Conservation (phyloP, 306 rosid species). For the Cyamopsis tetragonoloba region DNA sequence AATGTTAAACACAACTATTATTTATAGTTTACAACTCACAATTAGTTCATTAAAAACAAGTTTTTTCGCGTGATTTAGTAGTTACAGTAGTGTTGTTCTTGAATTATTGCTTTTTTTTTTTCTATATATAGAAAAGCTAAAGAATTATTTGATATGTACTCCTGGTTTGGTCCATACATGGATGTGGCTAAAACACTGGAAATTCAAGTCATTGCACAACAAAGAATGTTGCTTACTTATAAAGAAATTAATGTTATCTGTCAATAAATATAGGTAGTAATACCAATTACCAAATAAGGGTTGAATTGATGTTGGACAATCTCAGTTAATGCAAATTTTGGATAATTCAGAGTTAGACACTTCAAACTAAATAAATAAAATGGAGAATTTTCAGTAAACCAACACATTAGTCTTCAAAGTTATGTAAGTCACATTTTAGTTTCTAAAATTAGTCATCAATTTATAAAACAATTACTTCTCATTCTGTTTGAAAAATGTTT, state of each 20-base stretch:
- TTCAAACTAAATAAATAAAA: background rate
- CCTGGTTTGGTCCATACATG: background rate
- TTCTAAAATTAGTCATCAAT: too few relatives aligned
- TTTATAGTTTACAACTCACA: too few relatives aligned
- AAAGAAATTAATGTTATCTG: background rate
- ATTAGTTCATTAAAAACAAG: too few relatives aligned
- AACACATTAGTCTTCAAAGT: too few relatives aligned
- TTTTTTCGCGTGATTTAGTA: too few relatives aligned
- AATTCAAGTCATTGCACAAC: background rate
- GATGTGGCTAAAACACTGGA: background rate
- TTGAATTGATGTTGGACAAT: background rate
- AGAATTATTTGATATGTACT: background rate
- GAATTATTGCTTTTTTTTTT: too few relatives aligned
- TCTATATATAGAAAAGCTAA: background rate
- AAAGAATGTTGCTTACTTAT: background rate
- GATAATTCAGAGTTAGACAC: background rate
- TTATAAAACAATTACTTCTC: too few relatives aligned
- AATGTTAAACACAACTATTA: too few relatives aligned
- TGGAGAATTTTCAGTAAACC: too few relatives aligned
- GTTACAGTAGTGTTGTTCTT: too few relatives aligned
- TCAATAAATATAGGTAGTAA: background rate
- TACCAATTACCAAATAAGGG: slow-evolving; percentile 1
- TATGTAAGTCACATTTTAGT: too few relatives aligned
- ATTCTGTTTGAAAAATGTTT: too few relatives aligned
- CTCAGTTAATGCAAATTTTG: background rate